Evolutionary conservation across 805 yeast species (phyloP).

Genomic region (Teunomyces pallodes): DNA sequence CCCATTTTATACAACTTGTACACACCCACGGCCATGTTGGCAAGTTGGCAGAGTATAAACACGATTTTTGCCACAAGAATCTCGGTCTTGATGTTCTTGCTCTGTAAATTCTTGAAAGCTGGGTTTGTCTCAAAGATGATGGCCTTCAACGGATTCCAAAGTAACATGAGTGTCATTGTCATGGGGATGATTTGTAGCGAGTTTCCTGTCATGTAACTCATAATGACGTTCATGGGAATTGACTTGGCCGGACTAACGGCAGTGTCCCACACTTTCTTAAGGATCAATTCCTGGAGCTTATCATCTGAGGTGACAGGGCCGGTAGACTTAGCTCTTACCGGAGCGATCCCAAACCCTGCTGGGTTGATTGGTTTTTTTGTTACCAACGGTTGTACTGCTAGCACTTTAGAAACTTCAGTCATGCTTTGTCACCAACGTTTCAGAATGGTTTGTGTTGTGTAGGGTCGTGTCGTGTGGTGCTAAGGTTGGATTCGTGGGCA

Average conservation of each 20-base stretch:
- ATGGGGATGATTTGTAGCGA: constrained; percentile 87
- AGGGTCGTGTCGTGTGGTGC: too few relatives aligned
- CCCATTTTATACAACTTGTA: constrained; percentile 90
- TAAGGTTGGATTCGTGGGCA: too few relatives aligned
- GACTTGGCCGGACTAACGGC: constrained; percentile 78
- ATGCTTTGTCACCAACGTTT: background rate
- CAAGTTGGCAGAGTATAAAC: constrained; percentile 47
- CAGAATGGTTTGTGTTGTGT: too few relatives aligned
- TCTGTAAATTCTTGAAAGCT: constrained; percentile 50
- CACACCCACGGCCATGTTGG: constrained; percentile 68
- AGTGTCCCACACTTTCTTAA: constrained; percentile 80
- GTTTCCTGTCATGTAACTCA: constrained; percentile 93
- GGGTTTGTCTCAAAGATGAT: constrained; percentile 53
- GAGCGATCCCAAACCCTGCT: constrained; percentile 16
- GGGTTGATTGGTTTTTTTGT: constrained; percentile 13
- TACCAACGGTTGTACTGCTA: constrained; percentile 6
- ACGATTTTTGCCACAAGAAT: constrained; percentile 45
- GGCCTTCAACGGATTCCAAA: constrained; percentile 74
- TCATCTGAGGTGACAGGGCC: constrained; percentile 10
- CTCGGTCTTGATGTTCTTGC: constrained; percentile 32
- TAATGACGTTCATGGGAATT: constrained; percentile 85
- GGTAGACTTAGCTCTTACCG: background rate
- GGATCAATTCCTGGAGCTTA: constrained; percentile 38
- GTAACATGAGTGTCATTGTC: constrained; percentile 82
- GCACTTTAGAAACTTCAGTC: constrained; percentile 8